Base-by-base conservation (phyloP, 768 basidiomycete genomes). In the Pholiota microspora region DNA sequence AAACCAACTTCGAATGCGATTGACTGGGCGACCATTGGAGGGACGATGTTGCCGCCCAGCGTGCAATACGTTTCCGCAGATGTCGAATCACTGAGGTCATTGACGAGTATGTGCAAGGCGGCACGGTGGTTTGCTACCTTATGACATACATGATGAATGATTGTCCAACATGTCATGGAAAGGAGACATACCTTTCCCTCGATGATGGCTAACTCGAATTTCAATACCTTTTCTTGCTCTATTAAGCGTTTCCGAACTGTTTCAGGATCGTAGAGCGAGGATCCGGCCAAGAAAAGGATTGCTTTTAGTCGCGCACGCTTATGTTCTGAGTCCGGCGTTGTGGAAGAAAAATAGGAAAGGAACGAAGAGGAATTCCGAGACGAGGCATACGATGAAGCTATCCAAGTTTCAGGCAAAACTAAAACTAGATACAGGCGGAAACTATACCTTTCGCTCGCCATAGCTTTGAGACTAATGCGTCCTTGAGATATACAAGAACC, bases 21-120 rank as follows among this genome's bases (percentile, higher is more conserved):
- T 0, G 71, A 51, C 31, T 77, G 74, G 0, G 84, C 85, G 0
- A 78, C 70, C 58, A 81, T 85, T 1, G 77, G 71, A 0, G 88
- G 78, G 3, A 97, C 72, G 21, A 96, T 80, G 18, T 83, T 81
- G 4, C 94, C 92, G 15, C 85, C 86, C 28, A 88, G 81, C 1
- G 87, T 80, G 62, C 94, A 96, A 68, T 94, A 97, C 4, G 85
- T 80, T 65, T 96, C 92, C 0, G 94, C 92, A 2, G 92, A 89
- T 0, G 80, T 72, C 0, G 81, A 75, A 65, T 98, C 95, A 48
- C 79, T 79, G 8, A 97, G 71, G 32, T 81, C 79, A 55, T 83
- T 77, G 6, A 87, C 88, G 6, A 98, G 81, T 1, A 80, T 74
- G 6, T 79, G 68, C 1, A 98, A 78, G 0, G 88, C 90, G 16